Conservation (phyloP, 1,284 basidiomycete species). For the Pterula multifida region DNA sequence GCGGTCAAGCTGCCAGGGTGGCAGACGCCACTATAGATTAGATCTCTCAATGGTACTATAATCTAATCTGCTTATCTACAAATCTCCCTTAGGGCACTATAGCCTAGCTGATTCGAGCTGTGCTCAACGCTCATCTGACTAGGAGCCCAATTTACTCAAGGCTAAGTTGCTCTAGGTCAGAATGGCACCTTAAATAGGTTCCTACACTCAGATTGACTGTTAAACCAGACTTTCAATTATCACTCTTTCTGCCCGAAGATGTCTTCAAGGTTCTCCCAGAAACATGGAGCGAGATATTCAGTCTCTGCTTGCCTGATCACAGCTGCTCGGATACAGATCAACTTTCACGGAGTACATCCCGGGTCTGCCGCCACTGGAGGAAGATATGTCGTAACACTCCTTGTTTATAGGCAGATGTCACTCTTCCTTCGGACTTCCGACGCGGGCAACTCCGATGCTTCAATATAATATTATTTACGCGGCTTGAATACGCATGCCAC, state of each 20-base stretch:
- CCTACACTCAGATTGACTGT: background rate
- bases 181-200: background rate
- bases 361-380: background rate
- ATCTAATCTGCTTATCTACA: too few species aligned
- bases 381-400: background rate
- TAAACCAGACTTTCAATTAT: background rate
- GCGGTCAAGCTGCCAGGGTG: too few species aligned
- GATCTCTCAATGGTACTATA: too few species aligned
- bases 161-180: background rate
- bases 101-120: too few species aligned
- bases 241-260: background rate
- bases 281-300: background rate
- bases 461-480: background rate
- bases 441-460: background rate
- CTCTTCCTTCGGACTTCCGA: background rate
- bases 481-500: background rate
- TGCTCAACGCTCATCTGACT: background rate
- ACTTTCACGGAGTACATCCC: background rate
- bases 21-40: too few species aligned
- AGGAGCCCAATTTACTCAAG: background rate
- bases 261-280: background rate
- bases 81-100: too few species aligned
- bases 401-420: background rate
- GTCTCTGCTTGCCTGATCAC: background rate
- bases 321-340: background rate